phyloP scores from a whole-genome alignment of 1,139 yeast species.

The Tardiomyces digboiensis region DNA sequence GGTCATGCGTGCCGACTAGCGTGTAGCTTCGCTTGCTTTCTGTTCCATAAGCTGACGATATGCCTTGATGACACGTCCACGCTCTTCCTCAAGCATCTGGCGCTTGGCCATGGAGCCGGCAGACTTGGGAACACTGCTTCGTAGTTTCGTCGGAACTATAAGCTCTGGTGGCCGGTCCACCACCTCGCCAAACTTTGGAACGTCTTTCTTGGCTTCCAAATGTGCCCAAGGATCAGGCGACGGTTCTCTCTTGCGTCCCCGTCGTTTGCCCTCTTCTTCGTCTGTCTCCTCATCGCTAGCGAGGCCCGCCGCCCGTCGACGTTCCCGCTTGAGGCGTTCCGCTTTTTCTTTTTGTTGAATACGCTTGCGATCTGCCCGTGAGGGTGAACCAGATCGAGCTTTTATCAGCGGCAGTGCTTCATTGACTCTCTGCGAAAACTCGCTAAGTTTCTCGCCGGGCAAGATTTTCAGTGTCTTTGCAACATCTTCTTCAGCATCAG shows the following conservation, averaged over 20 bases:
- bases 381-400: slow-evolving; percentile 23
- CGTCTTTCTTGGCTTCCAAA: slow-evolving; percentile 18
- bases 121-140: slow-evolving; percentile 29
- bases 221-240: slow-evolving; percentile 34
- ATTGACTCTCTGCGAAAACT: slow-evolving; percentile 29
- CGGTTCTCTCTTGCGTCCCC: slow-evolving; percentile 18
- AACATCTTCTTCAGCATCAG: slow-evolving; percentile 1
- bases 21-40: slow-evolving; percentile 6
- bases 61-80: slow-evolving; percentile 26
- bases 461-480: slow-evolving; percentile 13
- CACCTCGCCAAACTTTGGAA: slow-evolving; percentile 33
- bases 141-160: slow-evolving; percentile 20
- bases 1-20: not conserved
- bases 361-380: slow-evolving; percentile 17
- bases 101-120: slow-evolving; percentile 33
- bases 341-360: slow-evolving; percentile 19
- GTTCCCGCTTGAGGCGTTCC: slow-evolving; percentile 14
- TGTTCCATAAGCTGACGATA: slow-evolving; percentile 23
- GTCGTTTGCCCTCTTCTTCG: slow-evolving; percentile 17
- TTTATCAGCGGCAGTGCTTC: slow-evolving; percentile 30
- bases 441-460: slow-evolving; percentile 28
- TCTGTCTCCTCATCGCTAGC: slow-evolving; percentile 14
- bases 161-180: slow-evolving; percentile 33
- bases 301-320: slow-evolving; percentile 1
- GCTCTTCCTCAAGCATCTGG: slow-evolving; percentile 27